Conservation (phyloP, 352 stramenopile species). For the Saprolegnia diclina region DNA sequence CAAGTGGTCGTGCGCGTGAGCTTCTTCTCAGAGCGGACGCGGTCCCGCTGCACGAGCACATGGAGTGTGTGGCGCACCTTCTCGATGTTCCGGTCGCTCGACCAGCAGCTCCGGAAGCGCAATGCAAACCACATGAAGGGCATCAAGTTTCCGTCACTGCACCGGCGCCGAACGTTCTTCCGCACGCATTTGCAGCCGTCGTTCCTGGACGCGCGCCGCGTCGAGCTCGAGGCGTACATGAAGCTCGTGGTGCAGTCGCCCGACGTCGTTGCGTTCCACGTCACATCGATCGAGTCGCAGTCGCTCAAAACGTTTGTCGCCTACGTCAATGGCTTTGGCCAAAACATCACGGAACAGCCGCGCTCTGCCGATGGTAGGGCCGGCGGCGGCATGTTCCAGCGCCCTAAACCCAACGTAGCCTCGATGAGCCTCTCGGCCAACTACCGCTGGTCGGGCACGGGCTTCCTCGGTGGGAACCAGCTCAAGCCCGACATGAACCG, state of each 20-base stretch:
- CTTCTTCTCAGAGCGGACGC: slow-evolving; percentile 72
- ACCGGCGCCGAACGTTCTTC: slow-evolving; percentile 63
- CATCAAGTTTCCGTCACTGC: slow-evolving; percentile 77
- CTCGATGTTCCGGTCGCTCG: slow-evolving; percentile 71
- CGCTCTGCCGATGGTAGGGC: slow-evolving; percentile 15
- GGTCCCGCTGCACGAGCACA: slow-evolving; percentile 52
- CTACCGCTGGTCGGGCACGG: slow-evolving; percentile 78
- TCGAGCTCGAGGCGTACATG: slow-evolving; percentile 76
- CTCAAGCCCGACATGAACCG: slow-evolving; percentile 13
- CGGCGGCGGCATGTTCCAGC: not conserved
- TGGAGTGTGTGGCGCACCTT: slow-evolving; percentile 84
- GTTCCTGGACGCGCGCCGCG: slow-evolving; percentile 53
- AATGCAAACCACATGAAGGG: slow-evolving; percentile 65
- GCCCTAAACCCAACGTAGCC: slow-evolving; percentile 29
- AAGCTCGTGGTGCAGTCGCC: slow-evolving; percentile 50
- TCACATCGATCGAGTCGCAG: slow-evolving; percentile 62
- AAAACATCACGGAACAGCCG: slow-evolving; percentile 54
- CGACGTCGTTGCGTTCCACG: slow-evolving; percentile 68
- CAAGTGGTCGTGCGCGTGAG: slow-evolving; percentile 61
- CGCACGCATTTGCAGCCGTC: slow-evolving; percentile 54
- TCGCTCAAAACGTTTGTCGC: slow-evolving; percentile 76
- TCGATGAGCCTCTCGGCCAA: slow-evolving; percentile 42
- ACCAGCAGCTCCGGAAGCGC: slow-evolving; percentile 73
- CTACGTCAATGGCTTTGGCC: slow-evolving; percentile 68
- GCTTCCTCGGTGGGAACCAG: slow-evolving; percentile 46